These are phyloP conservation scores for Tolypocladium pustulatum DNA, from an alignment of 2,329 filamentous ascomycete genomes.

Conservation along the genomic window DNA sequence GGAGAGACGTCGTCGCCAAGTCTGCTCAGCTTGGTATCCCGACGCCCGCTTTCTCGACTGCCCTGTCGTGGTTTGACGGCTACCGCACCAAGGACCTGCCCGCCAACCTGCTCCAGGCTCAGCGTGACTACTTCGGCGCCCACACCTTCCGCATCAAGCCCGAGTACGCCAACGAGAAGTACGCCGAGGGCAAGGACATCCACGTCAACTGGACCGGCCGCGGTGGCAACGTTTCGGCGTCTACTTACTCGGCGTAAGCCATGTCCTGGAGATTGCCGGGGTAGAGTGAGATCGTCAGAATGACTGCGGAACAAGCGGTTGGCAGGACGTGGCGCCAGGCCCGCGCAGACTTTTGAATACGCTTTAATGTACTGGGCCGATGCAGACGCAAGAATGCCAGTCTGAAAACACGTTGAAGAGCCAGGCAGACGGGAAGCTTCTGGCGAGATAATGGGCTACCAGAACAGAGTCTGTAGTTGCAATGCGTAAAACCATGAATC, in stretches of 20 bases:
- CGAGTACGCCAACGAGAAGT: constrained; percentile 65
- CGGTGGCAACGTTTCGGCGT: constrained; percentile 93
- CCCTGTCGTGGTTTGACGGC: constrained; percentile 96
- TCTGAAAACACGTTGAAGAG: background rate
- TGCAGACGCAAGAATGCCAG: background rate
- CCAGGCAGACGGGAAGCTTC: background rate
- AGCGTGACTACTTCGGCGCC: constrained; percentile 98
- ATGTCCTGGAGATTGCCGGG: constrained; percentile 1
- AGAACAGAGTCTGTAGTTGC: background rate
- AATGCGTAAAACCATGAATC: background rate
- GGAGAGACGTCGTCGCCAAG: constrained; percentile 87
- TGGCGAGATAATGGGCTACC: background rate
- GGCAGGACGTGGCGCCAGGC: background rate
- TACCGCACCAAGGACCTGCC: constrained; percentile 96
- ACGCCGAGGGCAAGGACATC: constrained; percentile 76
- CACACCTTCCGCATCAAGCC: constrained; percentile 88
- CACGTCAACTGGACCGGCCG: constrained; percentile 99
- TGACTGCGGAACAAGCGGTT: background rate
- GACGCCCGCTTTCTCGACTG: constrained; percentile 91
- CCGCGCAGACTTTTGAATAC: constrained; percentile 1
- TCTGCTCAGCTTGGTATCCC: constrained; percentile 90
- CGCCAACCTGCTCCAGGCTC: constrained; percentile 95
- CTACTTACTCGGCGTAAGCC: constrained; percentile 87
- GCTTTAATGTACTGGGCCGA: background rate
- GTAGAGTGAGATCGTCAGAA: background rate